These are phyloP conservation scores for Scolecobasidium constrictum DNA, from an alignment of 2,329 filamentous ascomycete species.

Conservation along the genomic window DNA sequence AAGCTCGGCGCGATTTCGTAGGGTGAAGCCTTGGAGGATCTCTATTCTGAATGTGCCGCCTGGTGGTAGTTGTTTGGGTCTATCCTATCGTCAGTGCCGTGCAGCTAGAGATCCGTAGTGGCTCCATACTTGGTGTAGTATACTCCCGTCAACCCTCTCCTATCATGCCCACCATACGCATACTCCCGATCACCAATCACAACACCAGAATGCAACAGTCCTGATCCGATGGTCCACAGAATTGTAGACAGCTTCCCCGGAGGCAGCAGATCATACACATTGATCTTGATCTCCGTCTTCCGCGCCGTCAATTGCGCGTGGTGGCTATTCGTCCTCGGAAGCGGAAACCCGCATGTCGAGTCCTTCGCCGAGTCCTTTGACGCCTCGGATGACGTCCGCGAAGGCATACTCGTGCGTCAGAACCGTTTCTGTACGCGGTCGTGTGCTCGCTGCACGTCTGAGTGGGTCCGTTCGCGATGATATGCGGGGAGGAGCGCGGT, in stretches of 20 bases:
- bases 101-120: background rate
- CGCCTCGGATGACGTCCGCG: too few relatives aligned
- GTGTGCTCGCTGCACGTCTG: too few relatives aligned
- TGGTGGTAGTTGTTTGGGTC: slow-evolving; percentile 57
- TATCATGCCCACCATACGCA: slow-evolving; percentile 73
- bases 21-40: slow-evolving; percentile 70
- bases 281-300: slow-evolving; percentile 63
- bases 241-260: slow-evolving; percentile 64
- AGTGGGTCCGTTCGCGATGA: too few relatives aligned
- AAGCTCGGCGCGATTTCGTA: slow-evolving; percentile 58
- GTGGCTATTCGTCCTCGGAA: background rate
- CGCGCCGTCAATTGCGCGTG: slow-evolving; percentile 46
- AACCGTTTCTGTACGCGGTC: too few relatives aligned
- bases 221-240: slow-evolving; percentile 67
- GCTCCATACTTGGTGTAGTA: slow-evolving; percentile 55
- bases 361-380: too few relatives aligned
- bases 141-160: slow-evolving; percentile 60
- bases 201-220: slow-evolving; percentile 71
- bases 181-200: slow-evolving; percentile 74
- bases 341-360: too few relatives aligned
- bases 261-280: slow-evolving; percentile 68
- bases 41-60: slow-evolving; percentile 67
- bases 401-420: too few relatives aligned
- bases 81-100: slow-evolving; percentile 7
- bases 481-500: too few relatives aligned